These are phyloP conservation scores for Davidsoniella eucalypti DNA, from an alignment of 2,329 filamentous ascomycete genomes.

Conservation along the genomic window DNA sequence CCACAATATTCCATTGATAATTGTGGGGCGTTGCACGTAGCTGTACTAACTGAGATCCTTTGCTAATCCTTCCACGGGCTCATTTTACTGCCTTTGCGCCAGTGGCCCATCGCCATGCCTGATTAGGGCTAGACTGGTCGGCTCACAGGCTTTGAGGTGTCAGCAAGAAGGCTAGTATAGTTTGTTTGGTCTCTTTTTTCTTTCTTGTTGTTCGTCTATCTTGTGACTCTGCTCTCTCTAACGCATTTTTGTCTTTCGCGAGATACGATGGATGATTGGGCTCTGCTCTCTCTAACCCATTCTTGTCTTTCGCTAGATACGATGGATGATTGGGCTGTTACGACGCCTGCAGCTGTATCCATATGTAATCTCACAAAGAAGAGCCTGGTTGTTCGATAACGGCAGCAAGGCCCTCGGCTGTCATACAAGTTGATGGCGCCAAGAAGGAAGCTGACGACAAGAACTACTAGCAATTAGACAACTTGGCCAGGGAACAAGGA, in stretches of 20 bases:
- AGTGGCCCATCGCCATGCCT: not conserved
- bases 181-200: too few species aligned
- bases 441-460: not conserved
- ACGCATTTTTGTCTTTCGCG: not conserved
- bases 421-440: not conserved
- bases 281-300: too few species aligned
- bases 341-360: not conserved
- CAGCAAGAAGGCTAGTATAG: too few species aligned
- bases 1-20: too few species aligned
- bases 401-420: not conserved
- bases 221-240: too few species aligned
- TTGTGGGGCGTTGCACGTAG: too few species aligned
- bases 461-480: not conserved
- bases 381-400: not conserved
- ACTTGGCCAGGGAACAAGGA: too few species aligned
- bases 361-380: too few species aligned
- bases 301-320: not conserved
- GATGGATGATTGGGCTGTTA: conserved; percentile 1
- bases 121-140: not conserved
- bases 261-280: too few species aligned
- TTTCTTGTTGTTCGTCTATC: too few species aligned
- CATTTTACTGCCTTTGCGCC: not conserved
- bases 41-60: too few species aligned
- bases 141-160: too few species aligned
- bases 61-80: not conserved